A percentile compares a stretch with the other conserved stretches of the same genome.
These are phyloP conservation scores for Jatropha multifida DNA, from an alignment of 441 rosid genomes.

Conservation along the genomic window DNA sequence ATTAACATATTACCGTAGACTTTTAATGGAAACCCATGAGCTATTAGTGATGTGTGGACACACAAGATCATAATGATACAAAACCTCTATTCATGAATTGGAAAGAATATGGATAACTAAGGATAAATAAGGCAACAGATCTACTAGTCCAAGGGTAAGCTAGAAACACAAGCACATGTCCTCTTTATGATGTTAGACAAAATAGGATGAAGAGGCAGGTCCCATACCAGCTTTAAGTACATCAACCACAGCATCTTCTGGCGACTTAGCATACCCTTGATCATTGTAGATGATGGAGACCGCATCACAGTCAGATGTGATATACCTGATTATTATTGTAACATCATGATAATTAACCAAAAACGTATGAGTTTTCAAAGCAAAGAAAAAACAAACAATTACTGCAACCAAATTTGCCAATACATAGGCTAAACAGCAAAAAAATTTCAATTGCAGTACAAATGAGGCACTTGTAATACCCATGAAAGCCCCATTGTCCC, in stretches of 20 bases:
- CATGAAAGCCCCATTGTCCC: constrained; percentile 69
- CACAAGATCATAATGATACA: constrained; percentile 9
- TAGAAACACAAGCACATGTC: constrained; percentile 20
- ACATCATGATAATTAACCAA: constrained; percentile 5
- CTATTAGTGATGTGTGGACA: neutral
- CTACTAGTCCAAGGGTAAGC: neutral
- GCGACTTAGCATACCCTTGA: constrained; percentile 62
- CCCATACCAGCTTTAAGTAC: constrained; percentile 53
- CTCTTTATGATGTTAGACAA: neutral
- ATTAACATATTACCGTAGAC: neutral
- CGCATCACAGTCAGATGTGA: constrained; percentile 85
- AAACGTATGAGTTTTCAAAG: too few relatives aligned
- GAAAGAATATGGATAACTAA: neutral
- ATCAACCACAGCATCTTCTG: constrained; percentile 78
- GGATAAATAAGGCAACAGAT: neutral
- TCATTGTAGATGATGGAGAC: constrained; percentile 63
- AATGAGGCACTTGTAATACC: constrained; percentile 41
- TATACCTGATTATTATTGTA: constrained; percentile 44
- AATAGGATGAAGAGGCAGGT: neutral
- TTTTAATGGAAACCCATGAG: neutral
- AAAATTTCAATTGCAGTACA: neutral
- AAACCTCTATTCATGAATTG: neutral
- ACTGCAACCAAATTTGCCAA: constrained; percentile 1
- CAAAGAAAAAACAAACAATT: neutral
- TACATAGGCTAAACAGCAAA: neutral